Evolutionary conservation across 2,329 filamentous ascomycete species (phyloP).

Genomic region (Epichloe hybrida): DNA sequence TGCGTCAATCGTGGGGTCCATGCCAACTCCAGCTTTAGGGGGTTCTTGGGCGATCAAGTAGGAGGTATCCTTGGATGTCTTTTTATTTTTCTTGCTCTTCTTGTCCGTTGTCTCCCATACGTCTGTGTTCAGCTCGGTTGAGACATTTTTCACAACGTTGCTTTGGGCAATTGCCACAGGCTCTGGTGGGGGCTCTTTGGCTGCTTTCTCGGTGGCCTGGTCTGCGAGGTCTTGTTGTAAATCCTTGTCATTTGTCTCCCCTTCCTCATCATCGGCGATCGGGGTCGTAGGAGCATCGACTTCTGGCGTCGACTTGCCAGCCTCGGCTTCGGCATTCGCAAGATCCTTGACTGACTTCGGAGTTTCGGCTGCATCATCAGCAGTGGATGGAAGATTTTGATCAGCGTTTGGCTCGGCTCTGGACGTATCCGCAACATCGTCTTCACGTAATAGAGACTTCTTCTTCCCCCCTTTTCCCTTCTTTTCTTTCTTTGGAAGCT

Average conservation of each 20-base stretch:
- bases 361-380: not conserved
- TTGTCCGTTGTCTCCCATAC: constrained; percentile 1
- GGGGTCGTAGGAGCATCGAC: not conserved
- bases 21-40: not conserved
- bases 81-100: constrained; percentile 10
- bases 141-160: not conserved
- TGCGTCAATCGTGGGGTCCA: not conserved
- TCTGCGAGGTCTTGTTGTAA: not conserved
- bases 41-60: not conserved
- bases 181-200: not conserved
- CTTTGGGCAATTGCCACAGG: not conserved
- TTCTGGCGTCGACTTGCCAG: not conserved
- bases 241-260: not conserved
- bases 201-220: not conserved
- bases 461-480: constrained; percentile 10
- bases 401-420: not conserved
- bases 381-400: not conserved
- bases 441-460: constrained; percentile 5
- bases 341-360: not conserved
- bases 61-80: constrained; percentile 2
- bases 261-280: not conserved
- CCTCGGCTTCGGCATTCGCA: not conserved
- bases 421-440: not conserved
- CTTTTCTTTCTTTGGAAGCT: constrained; percentile 8
- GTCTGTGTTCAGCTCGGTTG: not conserved